A percentile compares a stretch with the other conserved stretches of the same genome.
Conservation (phyloP, 2,329 filamentous ascomycete species). For the Geosmithia putterillii region DNA sequence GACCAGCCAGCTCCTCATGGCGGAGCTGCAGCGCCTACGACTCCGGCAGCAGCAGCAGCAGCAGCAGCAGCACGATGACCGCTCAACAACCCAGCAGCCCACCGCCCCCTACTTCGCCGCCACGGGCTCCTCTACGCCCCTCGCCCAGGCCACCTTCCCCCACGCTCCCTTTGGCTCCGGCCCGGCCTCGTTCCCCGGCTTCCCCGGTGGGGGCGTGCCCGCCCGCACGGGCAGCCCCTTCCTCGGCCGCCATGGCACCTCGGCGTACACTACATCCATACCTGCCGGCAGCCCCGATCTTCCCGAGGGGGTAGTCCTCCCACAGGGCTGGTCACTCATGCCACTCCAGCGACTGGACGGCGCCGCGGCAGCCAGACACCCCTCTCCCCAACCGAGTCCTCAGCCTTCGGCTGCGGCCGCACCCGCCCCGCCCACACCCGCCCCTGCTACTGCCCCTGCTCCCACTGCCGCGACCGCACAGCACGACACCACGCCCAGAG, state of each 20-base stretch:
- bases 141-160: slow-evolving; percentile 6
- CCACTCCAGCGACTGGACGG: slow-evolving; percentile 44
- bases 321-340: slow-evolving; percentile 51
- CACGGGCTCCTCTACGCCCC: slow-evolving; percentile 6
- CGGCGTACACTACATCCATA: slow-evolving; percentile 35
- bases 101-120: neutral
- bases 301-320: slow-evolving; percentile 51
- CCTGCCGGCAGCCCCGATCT: slow-evolving; percentile 48
- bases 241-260: slow-evolving; percentile 33
- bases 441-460: neutral
- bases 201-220: slow-evolving; percentile 9
- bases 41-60: slow-evolving; percentile 27
- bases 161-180: slow-evolving; percentile 2
- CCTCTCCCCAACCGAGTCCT: slow-evolving; percentile 9
- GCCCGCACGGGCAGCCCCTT: slow-evolving; percentile 25
- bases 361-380: slow-evolving; percentile 11
- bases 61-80: no score
- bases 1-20: slow-evolving; percentile 53
- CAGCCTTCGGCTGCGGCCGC: neutral
- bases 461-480: neutral
- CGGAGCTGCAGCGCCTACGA: slow-evolving; percentile 55
- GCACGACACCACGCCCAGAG: no score
- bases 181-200: slow-evolving; percentile 6
- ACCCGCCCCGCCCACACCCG: neutral
- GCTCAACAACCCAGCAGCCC: neutral